Percentiles rank a stretch among this genome's conserved stretches.
These are phyloP conservation scores for Schizochytrium sp. DNA, from an alignment of 108 stramenopile species.

Conservation along the genomic window DNA sequence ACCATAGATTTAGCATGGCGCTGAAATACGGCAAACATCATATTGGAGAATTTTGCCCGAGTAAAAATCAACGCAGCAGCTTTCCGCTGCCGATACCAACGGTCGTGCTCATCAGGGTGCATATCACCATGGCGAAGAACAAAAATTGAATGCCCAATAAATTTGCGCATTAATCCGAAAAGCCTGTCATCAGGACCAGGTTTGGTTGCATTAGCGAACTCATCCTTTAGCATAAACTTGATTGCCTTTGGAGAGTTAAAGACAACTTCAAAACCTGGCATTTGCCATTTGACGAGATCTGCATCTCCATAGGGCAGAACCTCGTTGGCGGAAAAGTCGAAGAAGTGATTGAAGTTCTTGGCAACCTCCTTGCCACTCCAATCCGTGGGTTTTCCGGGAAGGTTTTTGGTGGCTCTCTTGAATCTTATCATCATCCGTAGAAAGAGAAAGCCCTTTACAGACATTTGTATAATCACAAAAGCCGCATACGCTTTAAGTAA, in stretches of 20 bases:
- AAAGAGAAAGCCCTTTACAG: too few relatives aligned
- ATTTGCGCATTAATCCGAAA: constrained; percentile 46
- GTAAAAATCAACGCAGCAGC: constrained; percentile 26
- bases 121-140: constrained; percentile 41
- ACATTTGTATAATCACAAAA: too few relatives aligned
- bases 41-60: constrained; percentile 25
- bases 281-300: constrained; percentile 43
- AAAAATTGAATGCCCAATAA: constrained; percentile 75
- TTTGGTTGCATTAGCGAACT: constrained; percentile 74
- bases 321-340: neutral
- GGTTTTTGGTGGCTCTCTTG: too few relatives aligned
- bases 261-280: constrained; percentile 23
- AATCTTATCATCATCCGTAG: too few relatives aligned
- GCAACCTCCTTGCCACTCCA: too few relatives aligned
- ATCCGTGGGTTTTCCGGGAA: too few relatives aligned
- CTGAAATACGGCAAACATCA: constrained; percentile 11
- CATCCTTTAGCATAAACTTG: constrained; percentile 71
- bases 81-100: constrained; percentile 54
- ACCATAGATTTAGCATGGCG: neutral
- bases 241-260: constrained; percentile 61
- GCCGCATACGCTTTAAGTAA: too few relatives aligned
- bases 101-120: constrained; percentile 34
- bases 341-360: neutral
- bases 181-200: constrained; percentile 39
- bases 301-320: neutral